Conservation (phyloP, 2,329 filamentous ascomycete species). For the Triangularia setosa region DNA sequence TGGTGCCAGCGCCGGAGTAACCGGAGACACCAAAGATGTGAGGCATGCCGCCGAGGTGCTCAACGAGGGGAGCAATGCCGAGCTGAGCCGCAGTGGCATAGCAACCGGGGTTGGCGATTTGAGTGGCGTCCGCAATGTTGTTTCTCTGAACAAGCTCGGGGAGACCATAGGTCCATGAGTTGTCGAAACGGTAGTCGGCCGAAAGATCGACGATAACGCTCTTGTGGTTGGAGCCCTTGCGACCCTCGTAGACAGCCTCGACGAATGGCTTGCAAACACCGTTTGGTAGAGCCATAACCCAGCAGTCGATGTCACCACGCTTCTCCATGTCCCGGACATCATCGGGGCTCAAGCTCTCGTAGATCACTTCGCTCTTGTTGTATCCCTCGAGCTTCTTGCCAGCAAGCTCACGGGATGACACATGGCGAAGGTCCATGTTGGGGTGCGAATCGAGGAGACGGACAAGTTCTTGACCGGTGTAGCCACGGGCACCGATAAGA, state of each 20-base stretch:
- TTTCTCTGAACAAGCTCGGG: conserved; percentile 78
- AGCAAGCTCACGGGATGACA: conserved; percentile 87
- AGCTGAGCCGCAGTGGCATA: conserved; percentile 93
- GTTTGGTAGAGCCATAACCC: conserved; percentile 97
- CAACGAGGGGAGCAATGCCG: conserved; percentile 77
- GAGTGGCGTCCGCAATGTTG: conserved; percentile 70
- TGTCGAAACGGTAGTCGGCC: conserved; percentile 92
- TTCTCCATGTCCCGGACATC: conserved; percentile 83
- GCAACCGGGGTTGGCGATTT: conserved; percentile 91
- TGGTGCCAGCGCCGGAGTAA: conserved; percentile 92
- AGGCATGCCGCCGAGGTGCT: conserved; percentile 71
- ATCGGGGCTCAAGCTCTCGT: conserved; percentile 84
- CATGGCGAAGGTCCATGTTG: conserved; percentile 82
- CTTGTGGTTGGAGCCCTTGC: conserved; percentile 48
- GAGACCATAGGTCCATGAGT: conserved; percentile 82
- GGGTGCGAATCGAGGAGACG: conserved; percentile 83
- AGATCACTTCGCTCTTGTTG: conserved; percentile 83
- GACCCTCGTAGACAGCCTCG: conserved; percentile 74
- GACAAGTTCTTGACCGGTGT: conserved; percentile 88
- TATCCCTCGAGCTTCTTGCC: conserved; percentile 88
- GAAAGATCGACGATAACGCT: conserved; percentile 89
- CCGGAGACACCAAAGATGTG: conserved; percentile 88
- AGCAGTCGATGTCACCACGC: conserved; percentile 83
- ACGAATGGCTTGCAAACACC: conserved; percentile 92
- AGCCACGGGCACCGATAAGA: conserved; percentile 87